These are phyloP conservation scores for Prototheca wickerhamii DNA, from an alignment of 163 green algal genomes.

Conservation along the genomic window DNA sequence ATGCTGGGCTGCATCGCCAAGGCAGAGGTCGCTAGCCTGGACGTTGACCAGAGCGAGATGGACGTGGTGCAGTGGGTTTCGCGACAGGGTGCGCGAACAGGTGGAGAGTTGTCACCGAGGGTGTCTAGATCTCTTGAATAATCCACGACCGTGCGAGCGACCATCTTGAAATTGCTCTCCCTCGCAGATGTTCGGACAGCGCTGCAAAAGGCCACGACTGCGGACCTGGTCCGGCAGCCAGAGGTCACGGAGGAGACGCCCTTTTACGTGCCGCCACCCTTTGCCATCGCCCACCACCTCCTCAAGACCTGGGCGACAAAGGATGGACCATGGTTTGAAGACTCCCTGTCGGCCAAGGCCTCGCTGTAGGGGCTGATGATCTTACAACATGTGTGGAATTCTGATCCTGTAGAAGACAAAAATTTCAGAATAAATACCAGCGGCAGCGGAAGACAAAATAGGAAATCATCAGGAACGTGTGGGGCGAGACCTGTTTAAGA, in stretches of 20 bases:
- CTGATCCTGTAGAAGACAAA: too few species aligned
- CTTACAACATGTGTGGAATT: too few species aligned
- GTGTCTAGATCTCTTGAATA: neutral
- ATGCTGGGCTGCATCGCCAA: slow-evolving; percentile 79
- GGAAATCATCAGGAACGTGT: too few species aligned
- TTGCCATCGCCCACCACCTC: slow-evolving; percentile 77
- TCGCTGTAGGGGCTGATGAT: too few species aligned
- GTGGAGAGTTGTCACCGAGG: neutral
- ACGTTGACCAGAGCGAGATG: slow-evolving; percentile 66
- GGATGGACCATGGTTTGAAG: slow-evolving; percentile 38
- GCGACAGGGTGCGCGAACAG: slow-evolving; percentile 32
- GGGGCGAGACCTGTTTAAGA: too few species aligned
- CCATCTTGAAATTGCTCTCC: neutral
- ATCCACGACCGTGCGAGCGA: too few species aligned
- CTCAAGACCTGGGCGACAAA: slow-evolving; percentile 50
- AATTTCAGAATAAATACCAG: too few species aligned
- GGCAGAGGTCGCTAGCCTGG: slow-evolving; percentile 41
- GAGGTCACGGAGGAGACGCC: slow-evolving; percentile 15
- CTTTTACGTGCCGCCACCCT: slow-evolving; percentile 68
- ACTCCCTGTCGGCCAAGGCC: too few species aligned
- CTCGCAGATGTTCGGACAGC: slow-evolving; percentile 35
- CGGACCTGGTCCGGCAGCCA: slow-evolving; percentile 12
- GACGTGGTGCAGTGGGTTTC: slow-evolving; percentile 69
- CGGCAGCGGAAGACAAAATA: too few species aligned
- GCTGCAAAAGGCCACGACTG: slow-evolving; percentile 24